phyloP scores from a whole-genome alignment of 1,284 basidiomycete genomes.

The Tremellales sp. region DNA sequence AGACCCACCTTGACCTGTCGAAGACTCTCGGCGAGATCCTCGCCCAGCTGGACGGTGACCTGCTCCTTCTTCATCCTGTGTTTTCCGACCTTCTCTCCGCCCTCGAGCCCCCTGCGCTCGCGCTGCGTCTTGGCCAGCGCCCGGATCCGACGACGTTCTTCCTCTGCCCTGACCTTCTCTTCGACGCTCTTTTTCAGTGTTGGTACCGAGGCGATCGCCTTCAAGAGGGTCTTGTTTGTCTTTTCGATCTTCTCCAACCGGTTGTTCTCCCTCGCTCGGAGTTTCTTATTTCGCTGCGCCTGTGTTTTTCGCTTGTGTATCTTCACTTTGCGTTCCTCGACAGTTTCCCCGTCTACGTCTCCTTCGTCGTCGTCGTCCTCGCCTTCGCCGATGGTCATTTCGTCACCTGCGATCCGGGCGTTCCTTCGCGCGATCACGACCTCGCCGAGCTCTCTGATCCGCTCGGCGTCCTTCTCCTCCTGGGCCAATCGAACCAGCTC shows the following conservation, averaged over 20 bases:
- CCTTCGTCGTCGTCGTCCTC: conserved; percentile 42
- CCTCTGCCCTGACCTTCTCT: conserved; percentile 17
- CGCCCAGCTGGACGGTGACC: conserved; percentile 83
- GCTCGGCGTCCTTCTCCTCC: conserved; percentile 57
- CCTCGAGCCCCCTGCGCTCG: conserved; percentile 50
- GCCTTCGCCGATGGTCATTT: conserved; percentile 59
- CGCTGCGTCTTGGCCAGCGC: conserved; percentile 59
- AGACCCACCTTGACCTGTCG: conserved; percentile 70
- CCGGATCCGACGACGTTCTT: conserved; percentile 24
- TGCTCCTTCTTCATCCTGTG: conserved; percentile 65
- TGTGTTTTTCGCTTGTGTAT: conserved; percentile 62
- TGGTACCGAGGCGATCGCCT: conserved; percentile 26
- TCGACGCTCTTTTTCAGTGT: conserved; percentile 31
- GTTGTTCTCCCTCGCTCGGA: conserved; percentile 23
- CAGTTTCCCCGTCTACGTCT: conserved; percentile 26
- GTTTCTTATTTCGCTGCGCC: conserved; percentile 46
- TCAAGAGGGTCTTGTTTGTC: conserved; percentile 23
- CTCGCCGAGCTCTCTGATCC: conserved; percentile 48
- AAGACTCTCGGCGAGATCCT: conserved; percentile 83
- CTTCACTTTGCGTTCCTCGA: conserved; percentile 48
- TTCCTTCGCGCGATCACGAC: conserved; percentile 55
- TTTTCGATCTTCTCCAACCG: conserved; percentile 22
- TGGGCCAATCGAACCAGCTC: conserved; percentile 61
- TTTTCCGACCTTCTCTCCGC: conserved; percentile 69
- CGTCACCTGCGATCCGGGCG: conserved; percentile 31